These are phyloP conservation scores for Mortierella claussenii DNA, from an alignment of 192 early-diverging fungal genomes.

Conservation along the genomic window DNA sequence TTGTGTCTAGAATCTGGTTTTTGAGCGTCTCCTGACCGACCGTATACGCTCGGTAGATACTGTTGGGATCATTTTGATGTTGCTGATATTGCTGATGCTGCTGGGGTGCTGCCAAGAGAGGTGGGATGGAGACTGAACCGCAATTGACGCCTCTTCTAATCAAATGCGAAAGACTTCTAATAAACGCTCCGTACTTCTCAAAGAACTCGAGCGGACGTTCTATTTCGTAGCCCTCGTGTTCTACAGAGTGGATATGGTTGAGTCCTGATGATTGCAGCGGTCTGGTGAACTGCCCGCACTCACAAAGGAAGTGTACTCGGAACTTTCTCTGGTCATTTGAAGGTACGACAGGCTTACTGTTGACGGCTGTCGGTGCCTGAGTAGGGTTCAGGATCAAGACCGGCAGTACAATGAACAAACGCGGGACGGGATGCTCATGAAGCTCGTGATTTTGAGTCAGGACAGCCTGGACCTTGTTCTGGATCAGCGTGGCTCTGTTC, in stretches of 20 bases:
- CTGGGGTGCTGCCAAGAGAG: conserved; percentile 6
- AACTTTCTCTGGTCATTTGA: conserved; percentile 17
- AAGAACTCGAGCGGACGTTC: conserved; percentile 24
- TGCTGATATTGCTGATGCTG: conserved; percentile 11
- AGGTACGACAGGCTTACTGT: not conserved
- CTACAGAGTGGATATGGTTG: conserved; percentile 32
- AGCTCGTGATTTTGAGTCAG: conserved; percentile 32
- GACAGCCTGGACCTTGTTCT: conserved; percentile 35
- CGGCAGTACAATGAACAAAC: conserved; percentile 34
- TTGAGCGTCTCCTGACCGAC: conserved; percentile 19
- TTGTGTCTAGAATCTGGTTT: conserved; percentile 28
- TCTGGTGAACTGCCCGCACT: conserved; percentile 25
- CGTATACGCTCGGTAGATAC: not conserved
- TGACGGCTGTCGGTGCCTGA: not conserved
- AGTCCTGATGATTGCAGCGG: conserved; percentile 16
- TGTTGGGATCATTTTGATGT: conserved; percentile 12
- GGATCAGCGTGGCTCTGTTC: conserved; percentile 19
- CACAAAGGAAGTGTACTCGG: conserved; percentile 37
- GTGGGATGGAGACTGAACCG: conserved; percentile 20
- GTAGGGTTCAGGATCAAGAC: conserved; percentile 10
- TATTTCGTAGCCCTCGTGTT: conserved; percentile 44
- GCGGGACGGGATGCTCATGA: conserved; percentile 21
- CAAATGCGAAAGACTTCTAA: conserved; percentile 29
- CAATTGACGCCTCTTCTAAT: conserved; percentile 26
- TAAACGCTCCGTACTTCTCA: conserved; percentile 30